These are phyloP conservation scores for Claviceps cyperi DNA, from an alignment of 2,329 filamentous ascomycete genomes.

Conservation along the genomic window DNA sequence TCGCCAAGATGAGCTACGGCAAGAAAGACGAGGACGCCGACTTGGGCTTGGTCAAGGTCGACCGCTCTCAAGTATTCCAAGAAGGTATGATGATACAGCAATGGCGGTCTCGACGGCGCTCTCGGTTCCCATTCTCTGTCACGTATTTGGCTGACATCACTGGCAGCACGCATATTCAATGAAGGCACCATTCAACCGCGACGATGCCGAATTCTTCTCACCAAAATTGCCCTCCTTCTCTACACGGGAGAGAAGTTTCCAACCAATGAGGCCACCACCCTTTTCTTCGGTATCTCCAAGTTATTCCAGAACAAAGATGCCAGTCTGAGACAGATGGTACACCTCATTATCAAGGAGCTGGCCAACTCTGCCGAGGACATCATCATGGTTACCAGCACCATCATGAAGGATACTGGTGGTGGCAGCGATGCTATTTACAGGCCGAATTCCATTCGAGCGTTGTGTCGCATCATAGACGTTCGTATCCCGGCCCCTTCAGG, in stretches of 20 bases:
- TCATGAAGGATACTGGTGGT: conserved; percentile 98
- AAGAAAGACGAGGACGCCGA: conserved; percentile 99
- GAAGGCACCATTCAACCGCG: conserved; percentile 90
- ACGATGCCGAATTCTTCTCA: conserved; percentile 93
- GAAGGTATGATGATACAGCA: conserved; percentile 52
- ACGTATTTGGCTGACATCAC: conserved; percentile 3
- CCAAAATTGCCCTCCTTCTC: conserved; percentile 90
- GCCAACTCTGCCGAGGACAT: conserved; percentile 93
- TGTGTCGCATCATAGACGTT: conserved; percentile 95
- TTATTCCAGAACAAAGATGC: conserved; percentile 99
- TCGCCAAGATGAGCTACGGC: conserved; percentile 75
- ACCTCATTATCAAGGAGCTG: conserved; percentile 95
- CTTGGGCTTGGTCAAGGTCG: conserved; percentile 85
- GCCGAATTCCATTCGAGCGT: conserved; percentile 86
- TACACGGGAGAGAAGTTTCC: conserved; percentile 97
- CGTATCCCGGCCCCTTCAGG: conserved; percentile 16
- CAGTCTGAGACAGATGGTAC: conserved; percentile 95
- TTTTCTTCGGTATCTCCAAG: conserved; percentile 98
- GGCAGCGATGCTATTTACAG: conserved; percentile 88
- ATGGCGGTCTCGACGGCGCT: background rate
- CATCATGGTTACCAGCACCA: conserved; percentile 98
- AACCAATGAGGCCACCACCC: conserved; percentile 88
- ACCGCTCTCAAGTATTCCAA: conserved; percentile 95
- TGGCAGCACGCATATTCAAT: conserved; percentile 85
- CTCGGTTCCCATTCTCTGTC: background rate